These are phyloP conservation scores for Candida rishiriensis DNA, from an alignment of 805 yeast species.

Conservation along the genomic window DNA sequence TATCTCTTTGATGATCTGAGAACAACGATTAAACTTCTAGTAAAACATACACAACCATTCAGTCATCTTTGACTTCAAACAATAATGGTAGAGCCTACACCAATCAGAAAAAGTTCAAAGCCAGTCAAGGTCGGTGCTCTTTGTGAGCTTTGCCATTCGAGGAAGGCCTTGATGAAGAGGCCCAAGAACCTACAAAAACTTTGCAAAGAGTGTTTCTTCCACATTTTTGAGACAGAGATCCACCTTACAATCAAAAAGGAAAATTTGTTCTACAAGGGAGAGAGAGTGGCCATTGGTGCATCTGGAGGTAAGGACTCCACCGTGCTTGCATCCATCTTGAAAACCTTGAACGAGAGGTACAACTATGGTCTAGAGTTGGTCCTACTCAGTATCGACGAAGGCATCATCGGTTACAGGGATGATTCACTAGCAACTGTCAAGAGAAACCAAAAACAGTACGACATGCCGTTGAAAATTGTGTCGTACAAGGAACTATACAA, in stretches of 20 bases:
- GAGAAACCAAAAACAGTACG: slow-evolving; percentile 74
- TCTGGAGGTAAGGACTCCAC: slow-evolving; percentile 99
- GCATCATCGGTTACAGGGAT: slow-evolving; percentile 94
- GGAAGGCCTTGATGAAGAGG: slow-evolving; percentile 83
- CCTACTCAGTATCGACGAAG: slow-evolving; percentile 88
- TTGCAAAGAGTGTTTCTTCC: slow-evolving; percentile 86
- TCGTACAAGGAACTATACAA: slow-evolving; percentile 86
- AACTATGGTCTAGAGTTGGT: slow-evolving; percentile 84
- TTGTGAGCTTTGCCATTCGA: slow-evolving; percentile 79
- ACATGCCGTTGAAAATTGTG: slow-evolving; percentile 41
- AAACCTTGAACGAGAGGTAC: slow-evolving; percentile 82
- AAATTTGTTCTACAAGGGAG: slow-evolving; percentile 72
- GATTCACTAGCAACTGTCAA: slow-evolving; percentile 96
- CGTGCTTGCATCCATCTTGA: slow-evolving; percentile 83
- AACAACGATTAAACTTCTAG: too few species aligned
- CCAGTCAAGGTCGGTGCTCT: slow-evolving; percentile 37
- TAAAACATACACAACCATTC: too few species aligned
- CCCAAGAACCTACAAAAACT: slow-evolving; percentile 89
- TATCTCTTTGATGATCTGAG: too few species aligned
- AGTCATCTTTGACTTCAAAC: too few species aligned
- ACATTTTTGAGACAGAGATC: slow-evolving; percentile 91
- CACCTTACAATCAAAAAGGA: slow-evolving; percentile 80
- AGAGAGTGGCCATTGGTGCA: slow-evolving; percentile 93
- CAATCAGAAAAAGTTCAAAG: slow-evolving; percentile 11
- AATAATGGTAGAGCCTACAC: not conserved